These are phyloP conservation scores for Wallacemonas sp. DNA, from an alignment of 208 protist genomes.

Conservation along the genomic window DNA sequence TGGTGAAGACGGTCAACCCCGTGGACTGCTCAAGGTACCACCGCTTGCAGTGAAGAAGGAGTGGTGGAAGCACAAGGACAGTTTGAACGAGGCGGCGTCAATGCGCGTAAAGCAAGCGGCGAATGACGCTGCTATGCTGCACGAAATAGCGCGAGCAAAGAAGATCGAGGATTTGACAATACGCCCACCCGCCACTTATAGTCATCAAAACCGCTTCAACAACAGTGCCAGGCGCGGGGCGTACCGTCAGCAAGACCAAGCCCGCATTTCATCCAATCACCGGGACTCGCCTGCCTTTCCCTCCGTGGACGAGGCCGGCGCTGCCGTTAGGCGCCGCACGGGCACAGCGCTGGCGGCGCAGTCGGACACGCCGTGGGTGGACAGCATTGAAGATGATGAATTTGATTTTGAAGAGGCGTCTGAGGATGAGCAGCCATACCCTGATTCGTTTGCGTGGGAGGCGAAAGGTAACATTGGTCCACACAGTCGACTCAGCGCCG, in stretches of 20 bases:
- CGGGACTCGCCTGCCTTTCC: no score
- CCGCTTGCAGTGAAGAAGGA: conserved; percentile 77
- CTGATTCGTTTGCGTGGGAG: not conserved
- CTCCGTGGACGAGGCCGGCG: not conserved
- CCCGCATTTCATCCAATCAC: no score
- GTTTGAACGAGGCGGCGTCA: conserved; percentile 5
- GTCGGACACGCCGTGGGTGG: no score
- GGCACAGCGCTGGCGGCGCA: not conserved
- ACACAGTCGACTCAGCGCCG: conserved; percentile 53
- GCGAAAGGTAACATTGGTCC: conserved; percentile 30
- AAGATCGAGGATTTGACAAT: conserved; percentile 37
- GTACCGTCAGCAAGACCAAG: no score
- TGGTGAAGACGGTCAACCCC: conserved; percentile 47
- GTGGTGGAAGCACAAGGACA: conserved; percentile 55
- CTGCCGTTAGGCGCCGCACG: not conserved
- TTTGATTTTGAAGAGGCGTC: no score
- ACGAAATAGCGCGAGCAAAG: conserved; percentile 27
- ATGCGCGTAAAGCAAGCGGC: conserved; percentile 20
- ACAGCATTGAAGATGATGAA: no score
- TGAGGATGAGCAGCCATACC: no score
- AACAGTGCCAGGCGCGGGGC: not conserved
- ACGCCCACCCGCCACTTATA: not conserved
- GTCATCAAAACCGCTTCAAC: not conserved
- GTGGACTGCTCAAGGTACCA: conserved; percentile 63
- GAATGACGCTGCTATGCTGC: conserved; percentile 14